phyloP scores from a whole-genome alignment of 306 rosid species.

The Macrotyloma uniflorum region DNA sequence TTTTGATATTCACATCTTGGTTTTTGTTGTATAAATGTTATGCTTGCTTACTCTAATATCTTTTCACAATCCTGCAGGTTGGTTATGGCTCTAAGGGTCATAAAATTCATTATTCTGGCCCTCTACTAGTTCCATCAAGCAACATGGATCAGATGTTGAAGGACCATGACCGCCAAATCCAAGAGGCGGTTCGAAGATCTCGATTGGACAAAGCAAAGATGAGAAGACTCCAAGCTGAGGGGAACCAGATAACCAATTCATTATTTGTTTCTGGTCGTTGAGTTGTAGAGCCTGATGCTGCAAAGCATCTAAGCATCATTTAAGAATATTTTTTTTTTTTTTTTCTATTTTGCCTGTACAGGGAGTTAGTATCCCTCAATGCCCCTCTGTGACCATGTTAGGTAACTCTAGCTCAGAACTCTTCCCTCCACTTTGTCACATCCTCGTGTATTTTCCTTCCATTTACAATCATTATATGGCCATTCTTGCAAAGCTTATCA shows the following conservation, averaged over 20 bases:
- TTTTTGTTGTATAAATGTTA: slow-evolving; percentile 26
- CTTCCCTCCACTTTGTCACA: slow-evolving; percentile 32
- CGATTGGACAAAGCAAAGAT: slow-evolving; percentile 89
- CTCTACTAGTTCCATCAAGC: slow-evolving; percentile 88
- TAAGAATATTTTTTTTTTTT: slow-evolving; percentile 42
- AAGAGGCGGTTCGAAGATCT: slow-evolving; percentile 90
- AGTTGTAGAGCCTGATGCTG: slow-evolving; percentile 44
- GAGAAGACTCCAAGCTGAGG: slow-evolving; percentile 80
- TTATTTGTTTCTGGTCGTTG: slow-evolving; percentile 93
- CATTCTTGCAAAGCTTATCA: slow-evolving; percentile 66
- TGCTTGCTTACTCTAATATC: background rate
- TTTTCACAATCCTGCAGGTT: slow-evolving; percentile 51
- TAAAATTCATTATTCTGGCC: slow-evolving; percentile 97
- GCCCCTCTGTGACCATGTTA: slow-evolving; percentile 47
- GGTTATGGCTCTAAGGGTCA: slow-evolving; percentile 95
- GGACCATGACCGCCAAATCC: slow-evolving; percentile 97
- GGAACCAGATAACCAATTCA: slow-evolving; percentile 78
- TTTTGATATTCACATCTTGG: background rate
- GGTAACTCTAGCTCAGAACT: slow-evolving; percentile 56
- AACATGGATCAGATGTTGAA: slow-evolving; percentile 97
- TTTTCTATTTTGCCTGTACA: slow-evolving; percentile 48
- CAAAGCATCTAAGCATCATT: slow-evolving; percentile 36
- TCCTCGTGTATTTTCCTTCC: slow-evolving; percentile 48
- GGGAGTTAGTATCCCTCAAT: slow-evolving; percentile 48
- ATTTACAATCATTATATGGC: slow-evolving; percentile 51